A percentile compares a stretch with the other conserved stretches of the same genome.
Evolutionary conservation across 176 grass and related monocot genomes (phyloP).

Genomic region (Aegilops speltoides): DNA sequence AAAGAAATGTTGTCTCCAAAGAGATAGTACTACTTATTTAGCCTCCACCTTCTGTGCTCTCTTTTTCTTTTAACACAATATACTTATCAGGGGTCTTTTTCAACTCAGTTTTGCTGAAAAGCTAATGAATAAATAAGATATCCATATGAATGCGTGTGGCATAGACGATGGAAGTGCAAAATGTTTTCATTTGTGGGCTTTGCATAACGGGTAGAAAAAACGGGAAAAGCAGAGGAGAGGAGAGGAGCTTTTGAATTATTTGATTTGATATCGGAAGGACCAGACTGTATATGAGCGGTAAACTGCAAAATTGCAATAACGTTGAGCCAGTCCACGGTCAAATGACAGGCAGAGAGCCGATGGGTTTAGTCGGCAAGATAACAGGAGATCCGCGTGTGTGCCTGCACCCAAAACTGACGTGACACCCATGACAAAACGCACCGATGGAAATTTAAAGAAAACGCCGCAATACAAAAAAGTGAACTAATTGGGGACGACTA

Average conservation of each 20-base stretch:
- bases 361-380: neutral
- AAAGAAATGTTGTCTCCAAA: neutral
- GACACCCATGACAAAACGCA: neutral
- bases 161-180: neutral
- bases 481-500: neutral
- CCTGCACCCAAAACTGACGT: slow-evolving; percentile 6
- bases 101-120: too few species aligned
- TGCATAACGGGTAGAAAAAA: neutral
- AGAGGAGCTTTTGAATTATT: neutral
- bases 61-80: too few species aligned
- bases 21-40: neutral
- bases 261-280: neutral
- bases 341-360: neutral
- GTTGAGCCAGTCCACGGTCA: too few species aligned
- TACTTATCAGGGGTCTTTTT: neutral
- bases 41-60: neutral
- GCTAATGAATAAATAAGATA: too few species aligned
- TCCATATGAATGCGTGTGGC: too few species aligned
- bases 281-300: neutral
- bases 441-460: neutral
- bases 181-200: neutral
- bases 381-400: neutral
- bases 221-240: neutral
- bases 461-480: neutral
- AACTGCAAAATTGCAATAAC: neutral